Percentiles rank a stretch among this genome's conserved stretches.
These are phyloP conservation scores for Bondarzewia mesenterica DNA, from an alignment of 1,284 basidiomycete genomes.

Conservation along the genomic window DNA sequence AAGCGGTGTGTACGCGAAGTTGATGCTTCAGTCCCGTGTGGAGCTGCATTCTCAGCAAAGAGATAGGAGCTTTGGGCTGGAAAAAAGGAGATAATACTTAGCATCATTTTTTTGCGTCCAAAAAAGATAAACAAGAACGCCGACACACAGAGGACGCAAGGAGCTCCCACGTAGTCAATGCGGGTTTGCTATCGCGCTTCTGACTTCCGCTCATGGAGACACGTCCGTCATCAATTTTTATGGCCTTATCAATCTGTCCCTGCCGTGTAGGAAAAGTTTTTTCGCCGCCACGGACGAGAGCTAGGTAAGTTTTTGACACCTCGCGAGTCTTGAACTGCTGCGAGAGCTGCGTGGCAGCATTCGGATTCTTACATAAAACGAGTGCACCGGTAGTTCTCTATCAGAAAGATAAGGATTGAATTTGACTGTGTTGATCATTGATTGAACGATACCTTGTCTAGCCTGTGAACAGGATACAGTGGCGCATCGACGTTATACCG, in stretches of 20 bases:
- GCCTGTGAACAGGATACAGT: slow-evolving; percentile 51
- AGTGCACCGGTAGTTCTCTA: slow-evolving; percentile 62
- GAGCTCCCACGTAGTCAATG: slow-evolving; percentile 53
- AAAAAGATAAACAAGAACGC: not conserved
- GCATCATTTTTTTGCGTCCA: not conserved
- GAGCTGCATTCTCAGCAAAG: slow-evolving; percentile 47
- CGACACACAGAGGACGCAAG: slow-evolving; percentile 50
- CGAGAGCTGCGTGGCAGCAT: slow-evolving; percentile 39
- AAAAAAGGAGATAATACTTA: not conserved
- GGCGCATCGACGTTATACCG: slow-evolving; percentile 25
- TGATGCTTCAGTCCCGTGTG: slow-evolving; percentile 66
- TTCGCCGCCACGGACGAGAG: slow-evolving; percentile 50
- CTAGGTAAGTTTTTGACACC: slow-evolving; percentile 57
- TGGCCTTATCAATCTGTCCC: slow-evolving; percentile 38
- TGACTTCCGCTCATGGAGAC: slow-evolving; percentile 25
- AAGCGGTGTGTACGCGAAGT: slow-evolving; percentile 56
- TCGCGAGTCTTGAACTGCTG: slow-evolving; percentile 42
- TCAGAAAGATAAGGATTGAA: not conserved
- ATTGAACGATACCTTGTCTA: slow-evolving; percentile 48
- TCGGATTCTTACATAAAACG: slow-evolving; percentile 40
- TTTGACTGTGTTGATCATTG: not conserved
- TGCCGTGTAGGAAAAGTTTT: slow-evolving; percentile 31
- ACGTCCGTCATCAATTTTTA: slow-evolving; percentile 38
- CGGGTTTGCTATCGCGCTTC: slow-evolving; percentile 23
- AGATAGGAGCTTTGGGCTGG: slow-evolving; percentile 30